These are phyloP conservation scores for Protoeuglena noctilucae DNA, from an alignment of 139 green algal genomes.

Conservation along the genomic window DNA sequence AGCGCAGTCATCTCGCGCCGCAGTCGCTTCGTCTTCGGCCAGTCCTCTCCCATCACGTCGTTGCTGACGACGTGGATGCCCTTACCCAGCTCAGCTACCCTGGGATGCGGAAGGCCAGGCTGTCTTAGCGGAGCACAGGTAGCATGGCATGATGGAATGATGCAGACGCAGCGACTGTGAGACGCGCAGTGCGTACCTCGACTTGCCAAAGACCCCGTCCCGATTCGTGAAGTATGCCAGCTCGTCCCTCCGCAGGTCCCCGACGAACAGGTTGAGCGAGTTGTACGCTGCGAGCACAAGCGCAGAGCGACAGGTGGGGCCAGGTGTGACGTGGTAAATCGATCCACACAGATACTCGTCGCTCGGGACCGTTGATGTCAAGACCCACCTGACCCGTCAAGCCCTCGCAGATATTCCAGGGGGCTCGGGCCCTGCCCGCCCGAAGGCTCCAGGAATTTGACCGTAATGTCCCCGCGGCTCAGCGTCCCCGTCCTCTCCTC, in stretches of 20 bases:
- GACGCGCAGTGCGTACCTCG: neutral
- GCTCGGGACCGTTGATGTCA: no score
- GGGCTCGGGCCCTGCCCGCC: constrained; percentile 5
- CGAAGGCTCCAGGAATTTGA: constrained; percentile 27
- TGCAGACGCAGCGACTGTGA: neutral
- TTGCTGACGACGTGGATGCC: constrained; percentile 38
- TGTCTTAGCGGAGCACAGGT: no score
- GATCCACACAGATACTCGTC: neutral
- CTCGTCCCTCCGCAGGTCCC: constrained; percentile 17
- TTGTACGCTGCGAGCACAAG: constrained; percentile 11
- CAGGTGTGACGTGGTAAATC: neutral
- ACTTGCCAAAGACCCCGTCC: no score
- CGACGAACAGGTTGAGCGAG: constrained; percentile 41
- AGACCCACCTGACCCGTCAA: no score
- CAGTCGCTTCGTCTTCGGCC: no score
- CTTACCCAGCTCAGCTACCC: no score
- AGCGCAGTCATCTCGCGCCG: no score
- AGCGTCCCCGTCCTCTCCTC: constrained; percentile 6
- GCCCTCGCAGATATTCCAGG: constrained; percentile 15
- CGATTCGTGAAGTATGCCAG: constrained; percentile 32
- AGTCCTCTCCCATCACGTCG: constrained; percentile 20
- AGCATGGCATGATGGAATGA: no score
- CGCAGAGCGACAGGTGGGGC: no score
- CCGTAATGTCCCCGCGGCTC: constrained; percentile 30
- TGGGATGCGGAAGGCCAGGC: no score